Evolutionary conservation across 305 asterid genomes (phyloP), one percentile per base, ranked within the genome.

Genomic region (Coffea humblotiana): DNA sequence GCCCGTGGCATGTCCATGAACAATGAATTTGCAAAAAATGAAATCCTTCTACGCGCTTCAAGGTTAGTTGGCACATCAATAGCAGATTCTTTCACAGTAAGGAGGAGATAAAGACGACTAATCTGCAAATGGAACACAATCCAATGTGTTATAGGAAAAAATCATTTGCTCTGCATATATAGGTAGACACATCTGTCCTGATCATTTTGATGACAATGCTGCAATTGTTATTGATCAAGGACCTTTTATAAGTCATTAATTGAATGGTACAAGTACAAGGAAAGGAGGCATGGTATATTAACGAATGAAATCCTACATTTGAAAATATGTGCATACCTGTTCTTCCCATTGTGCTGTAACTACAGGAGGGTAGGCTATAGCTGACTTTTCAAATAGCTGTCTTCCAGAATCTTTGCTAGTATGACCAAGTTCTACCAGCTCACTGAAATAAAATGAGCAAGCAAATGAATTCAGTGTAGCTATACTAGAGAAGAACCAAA

Each of bases 1-100:
- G 99, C 98, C 72, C 90, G 92, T 68, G 99, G 99, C 98, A 96
- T 96, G 81, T 93, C 89, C 99, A 96, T 96, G 76, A 96, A 96
- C 81, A 96, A 91, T 76, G 99, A 96, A 84, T 96, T 96, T 67
- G 99, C 86, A 81, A 96, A 96, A 88, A 96, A 96, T 81, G 96
- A 84, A 84, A 96, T 90, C 91, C 99, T 91, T 71, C 99, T 81
- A 15, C 98, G 96, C 72, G 99, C 98, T 89, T 96, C 99, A 79
- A 96, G 97, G 86, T 96, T 94, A 72, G 94, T 90, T 32, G 99
- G 98, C 84, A 96, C 97, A 74, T 96, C 98, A 71, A 84, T 82
- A 67, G 97, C 98, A 69, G 99, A 96, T 88, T 96, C 99, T 88
- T 88, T 96, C 64, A 94, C 99, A n/a, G 99, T 96, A 69, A 96